Percentiles rank a stretch among this genome's conserved stretches.
Conservation (phyloP, 805 yeast species). For the Saccharomyces paradoxus region DNA sequence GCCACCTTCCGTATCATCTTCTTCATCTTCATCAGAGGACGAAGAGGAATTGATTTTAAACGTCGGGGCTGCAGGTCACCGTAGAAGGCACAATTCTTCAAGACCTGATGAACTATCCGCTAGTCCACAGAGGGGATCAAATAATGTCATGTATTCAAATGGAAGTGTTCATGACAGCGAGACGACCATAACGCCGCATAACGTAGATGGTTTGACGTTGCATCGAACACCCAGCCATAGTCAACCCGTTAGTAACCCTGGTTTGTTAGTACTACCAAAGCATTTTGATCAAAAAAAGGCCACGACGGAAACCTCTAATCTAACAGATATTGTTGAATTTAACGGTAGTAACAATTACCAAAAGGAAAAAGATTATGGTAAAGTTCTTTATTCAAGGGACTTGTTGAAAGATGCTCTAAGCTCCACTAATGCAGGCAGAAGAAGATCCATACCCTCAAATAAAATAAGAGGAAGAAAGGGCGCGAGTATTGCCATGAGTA, state of each 20-base stretch:
- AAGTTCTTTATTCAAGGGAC: slow-evolving; percentile 2
- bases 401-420: slow-evolving; percentile 7
- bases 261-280: neutral
- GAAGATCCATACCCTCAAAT: slow-evolving; percentile 4
- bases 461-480: neutral
- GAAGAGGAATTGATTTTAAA: slow-evolving; percentile 18
- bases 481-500: neutral
- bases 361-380: neutral
- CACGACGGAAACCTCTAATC: neutral
- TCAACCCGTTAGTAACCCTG: neutral
- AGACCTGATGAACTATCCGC: neutral
- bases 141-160: neutral
- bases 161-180: neutral
- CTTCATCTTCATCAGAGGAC: neutral
- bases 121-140: neutral
- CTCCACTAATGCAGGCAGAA: slow-evolving; percentile 6
- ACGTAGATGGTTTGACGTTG: neutral
- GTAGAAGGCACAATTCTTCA: slow-evolving; percentile 9
- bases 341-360: neutral
- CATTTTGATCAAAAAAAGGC: neutral
- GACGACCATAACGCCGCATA: neutral
- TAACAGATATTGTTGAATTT: neutral
- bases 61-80: slow-evolving; percentile 14
- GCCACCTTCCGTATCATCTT: neutral
- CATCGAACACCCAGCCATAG: neutral